Conservation (phyloP, 148 eudicot species). For the Fagopyrum homotropicum region DNA sequence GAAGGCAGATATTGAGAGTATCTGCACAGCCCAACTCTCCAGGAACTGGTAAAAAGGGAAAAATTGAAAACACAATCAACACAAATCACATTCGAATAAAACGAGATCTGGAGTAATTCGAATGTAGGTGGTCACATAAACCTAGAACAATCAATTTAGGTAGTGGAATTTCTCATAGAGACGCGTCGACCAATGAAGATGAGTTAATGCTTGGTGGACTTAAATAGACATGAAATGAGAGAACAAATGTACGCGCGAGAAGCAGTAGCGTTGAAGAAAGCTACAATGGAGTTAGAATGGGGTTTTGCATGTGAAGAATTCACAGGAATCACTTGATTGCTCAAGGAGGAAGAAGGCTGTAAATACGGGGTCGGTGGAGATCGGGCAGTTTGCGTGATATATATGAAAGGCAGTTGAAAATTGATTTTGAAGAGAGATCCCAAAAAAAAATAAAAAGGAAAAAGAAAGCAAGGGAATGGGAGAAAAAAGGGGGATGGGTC, state of each 20-base stretch:
- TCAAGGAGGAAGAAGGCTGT: neutral
- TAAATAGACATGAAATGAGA: neutral
- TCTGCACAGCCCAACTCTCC: conserved; percentile 12
- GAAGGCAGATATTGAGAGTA: conserved; percentile 4
- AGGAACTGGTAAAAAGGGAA: neutral
- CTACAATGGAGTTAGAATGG: neutral
- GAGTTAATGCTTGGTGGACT: neutral
- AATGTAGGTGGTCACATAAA: neutral
- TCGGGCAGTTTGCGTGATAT: conserved; percentile 6
- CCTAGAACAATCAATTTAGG: neutral
- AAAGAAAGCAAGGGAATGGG: neutral
- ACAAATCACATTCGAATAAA: neutral
- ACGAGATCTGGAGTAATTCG: neutral
- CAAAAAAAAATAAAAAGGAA: neutral
- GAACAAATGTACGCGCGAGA: too few species aligned
- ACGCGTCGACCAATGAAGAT: neutral
- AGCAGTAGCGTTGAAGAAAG: conserved; percentile 10
- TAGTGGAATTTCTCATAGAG: neutral
- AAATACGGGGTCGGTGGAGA: conserved; percentile 13
- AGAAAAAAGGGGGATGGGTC: neutral
- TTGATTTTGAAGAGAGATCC: neutral
- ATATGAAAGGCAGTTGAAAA: conserved; percentile 12
- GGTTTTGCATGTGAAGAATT: conserved; percentile 4
- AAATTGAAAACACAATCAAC: neutral
- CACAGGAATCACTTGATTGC: conserved; percentile 7